Evolutionary conservation across 306 rosid species (phyloP), one percentile per base, ranked within the genome.

Genomic region (Casuarina equisetifolia): DNA sequence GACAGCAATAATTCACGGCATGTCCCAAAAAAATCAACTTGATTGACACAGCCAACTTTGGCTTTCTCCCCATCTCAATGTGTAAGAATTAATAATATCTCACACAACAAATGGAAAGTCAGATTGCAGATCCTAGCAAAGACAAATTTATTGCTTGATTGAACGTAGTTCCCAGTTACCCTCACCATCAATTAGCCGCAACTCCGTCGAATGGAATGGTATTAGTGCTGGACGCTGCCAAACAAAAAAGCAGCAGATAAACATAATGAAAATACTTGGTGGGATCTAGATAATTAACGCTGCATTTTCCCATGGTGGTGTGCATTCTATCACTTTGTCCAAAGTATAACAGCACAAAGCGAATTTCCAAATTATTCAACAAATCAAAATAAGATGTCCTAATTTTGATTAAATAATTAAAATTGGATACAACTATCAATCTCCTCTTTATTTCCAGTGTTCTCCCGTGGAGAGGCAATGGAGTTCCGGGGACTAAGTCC

Each of bases 221-320:
- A 95, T 92, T 79, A 95, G 77, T 78, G 99, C 99, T 78, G 99
- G 99, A 63, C 99, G 93, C 99, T 95, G 89, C 61, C 84, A 46
- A 52, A 54, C 53, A 68, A 54, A 70, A 72, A 52, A 80, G 49
- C 42, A 49, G 54, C 16, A 9, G 50, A 44, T 63, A 38, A 10
- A 38, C 42, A 63, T 19, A 39, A 20, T 20, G 45, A 48, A 48
- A 48, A 48, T 13, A 48, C 15, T 48, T 6, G 11, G 20, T 5
- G n/a, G 13, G 9, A 17, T 2, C 12, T 12, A 3, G 19, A n/a
- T 10, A 59, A 46, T 25, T 36, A 25, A 20, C 32, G 61, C 15
- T 44, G 39, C n/a, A 42, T 43, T 74, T 61, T 46, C 64, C 73
- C 39, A 52, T 66, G 70, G 73, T 36, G 17, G 64, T 66, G 61